Evolutionary conservation across 1,284 basidiomycete species (phyloP).

Genomic region (Pseudozyma tsukubaensis): DNA sequence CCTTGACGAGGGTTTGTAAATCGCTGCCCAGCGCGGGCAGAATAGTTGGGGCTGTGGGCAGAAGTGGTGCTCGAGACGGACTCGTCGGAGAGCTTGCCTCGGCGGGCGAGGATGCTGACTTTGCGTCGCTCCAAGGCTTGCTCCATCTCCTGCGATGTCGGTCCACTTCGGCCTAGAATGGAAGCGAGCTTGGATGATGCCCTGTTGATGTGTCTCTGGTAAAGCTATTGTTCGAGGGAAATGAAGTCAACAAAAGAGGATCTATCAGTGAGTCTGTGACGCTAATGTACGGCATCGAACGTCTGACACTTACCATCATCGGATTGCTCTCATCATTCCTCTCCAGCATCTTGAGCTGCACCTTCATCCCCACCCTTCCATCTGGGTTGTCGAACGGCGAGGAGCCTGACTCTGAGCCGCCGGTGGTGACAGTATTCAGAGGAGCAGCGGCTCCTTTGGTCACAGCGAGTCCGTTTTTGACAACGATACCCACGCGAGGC

Average conservation of each 20-base stretch:
- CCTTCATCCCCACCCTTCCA: conserved; percentile 37
- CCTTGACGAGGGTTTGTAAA: conserved; percentile 36
- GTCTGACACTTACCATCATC: conserved; percentile 41
- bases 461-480: conserved; percentile 17
- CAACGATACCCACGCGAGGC: conserved; percentile 49
- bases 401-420: conserved; percentile 3
- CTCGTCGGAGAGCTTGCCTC: conserved; percentile 13
- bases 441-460: not conserved
- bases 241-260: too few relatives aligned
- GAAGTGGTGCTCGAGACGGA: too few relatives aligned
- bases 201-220: conserved; percentile 55
- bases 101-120: conserved; percentile 25
- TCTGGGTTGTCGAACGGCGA: conserved; percentile 20
- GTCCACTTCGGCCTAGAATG: conserved; percentile 32
- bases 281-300: not conserved
- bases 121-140: conserved; percentile 37
- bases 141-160: conserved; percentile 28
- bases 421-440: conserved; percentile 22
- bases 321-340: conserved; percentile 15
- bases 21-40: not conserved
- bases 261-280: too few relatives aligned
- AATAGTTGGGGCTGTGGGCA: not conserved
- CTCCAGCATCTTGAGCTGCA: conserved; percentile 45
- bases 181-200: conserved; percentile 55
- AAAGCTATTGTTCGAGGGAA: too few relatives aligned